These are phyloP conservation scores for Silene uniflora DNA, from an alignment of 148 eudicot species.

Conservation along the genomic window DNA sequence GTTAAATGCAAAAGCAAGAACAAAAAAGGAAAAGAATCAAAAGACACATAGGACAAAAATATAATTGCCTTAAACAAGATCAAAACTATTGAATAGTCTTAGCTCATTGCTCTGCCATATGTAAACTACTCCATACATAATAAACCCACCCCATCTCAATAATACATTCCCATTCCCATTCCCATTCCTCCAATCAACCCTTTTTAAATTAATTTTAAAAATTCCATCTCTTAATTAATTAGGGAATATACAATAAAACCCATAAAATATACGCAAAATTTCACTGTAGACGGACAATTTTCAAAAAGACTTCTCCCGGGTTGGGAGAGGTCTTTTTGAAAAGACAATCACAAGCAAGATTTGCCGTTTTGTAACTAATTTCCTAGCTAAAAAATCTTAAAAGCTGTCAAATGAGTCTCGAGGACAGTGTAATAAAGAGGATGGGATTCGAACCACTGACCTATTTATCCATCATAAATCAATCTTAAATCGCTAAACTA, in stretches of 20 bases:
- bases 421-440: no score
- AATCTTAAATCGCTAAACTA: no score
- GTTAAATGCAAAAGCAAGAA: conserved; percentile 3
- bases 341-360: no score
- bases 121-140: neutral
- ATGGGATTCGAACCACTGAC: no score
- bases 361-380: no score
- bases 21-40: conserved; percentile 18
- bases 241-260: neutral
- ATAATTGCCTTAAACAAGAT: conserved; percentile 9
- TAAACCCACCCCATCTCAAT: neutral
- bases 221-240: neutral
- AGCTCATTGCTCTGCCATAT: conserved; percentile 9
- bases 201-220: no score
- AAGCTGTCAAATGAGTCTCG: no score
- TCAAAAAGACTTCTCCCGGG: no score
- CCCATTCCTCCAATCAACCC: neutral
- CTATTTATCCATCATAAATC: neutral
- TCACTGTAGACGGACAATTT: no score
- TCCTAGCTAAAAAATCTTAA: no score
- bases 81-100: conserved; percentile 15
- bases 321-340: no score
- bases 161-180: neutral
- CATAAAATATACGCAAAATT: no score
- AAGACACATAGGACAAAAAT: conserved; percentile 12